phyloP scores from a whole-genome alignment of 805 yeast species.

The Candida verbasci region DNA sequence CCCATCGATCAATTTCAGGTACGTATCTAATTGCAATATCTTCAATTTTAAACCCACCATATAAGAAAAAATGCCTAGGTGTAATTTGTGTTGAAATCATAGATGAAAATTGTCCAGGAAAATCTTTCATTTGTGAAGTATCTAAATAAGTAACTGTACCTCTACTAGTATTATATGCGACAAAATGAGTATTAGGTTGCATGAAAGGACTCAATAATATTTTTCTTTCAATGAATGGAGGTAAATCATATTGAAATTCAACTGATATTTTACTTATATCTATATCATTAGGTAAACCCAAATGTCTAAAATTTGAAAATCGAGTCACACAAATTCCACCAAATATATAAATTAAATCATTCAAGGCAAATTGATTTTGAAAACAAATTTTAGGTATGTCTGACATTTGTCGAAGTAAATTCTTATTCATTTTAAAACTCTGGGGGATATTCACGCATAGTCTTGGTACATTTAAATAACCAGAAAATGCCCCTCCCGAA shows the following conservation, averaged over 20 bases:
- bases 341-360: constrained; percentile 29
- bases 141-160: constrained; percentile 28
- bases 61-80: constrained; percentile 53
- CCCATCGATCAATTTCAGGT: constrained; percentile 27
- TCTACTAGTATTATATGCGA: constrained; percentile 26
- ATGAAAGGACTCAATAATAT: constrained; percentile 37
- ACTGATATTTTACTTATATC: constrained; percentile 30
- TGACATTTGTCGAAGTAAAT: constrained; percentile 5
- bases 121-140: constrained; percentile 12
- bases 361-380: constrained; percentile 28
- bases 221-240: constrained; percentile 35
- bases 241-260: constrained; percentile 33
- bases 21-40: constrained; percentile 19
- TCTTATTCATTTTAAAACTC: constrained; percentile 7
- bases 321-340: constrained; percentile 29
- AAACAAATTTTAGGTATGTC: constrained; percentile 24
- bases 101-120: constrained; percentile 51
- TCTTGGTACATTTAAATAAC: constrained; percentile 23
- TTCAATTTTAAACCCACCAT: constrained; percentile 61
- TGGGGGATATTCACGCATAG: constrained; percentile 18
- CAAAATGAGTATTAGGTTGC: constrained; percentile 33
- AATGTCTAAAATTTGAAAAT: constrained; percentile 14
- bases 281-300: constrained; percentile 31
- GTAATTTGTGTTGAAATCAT: constrained; percentile 48
- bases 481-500: constrained; percentile 19